Conservation (phyloP, 208 protist genomes). For the Leishmania arabica region DNA sequence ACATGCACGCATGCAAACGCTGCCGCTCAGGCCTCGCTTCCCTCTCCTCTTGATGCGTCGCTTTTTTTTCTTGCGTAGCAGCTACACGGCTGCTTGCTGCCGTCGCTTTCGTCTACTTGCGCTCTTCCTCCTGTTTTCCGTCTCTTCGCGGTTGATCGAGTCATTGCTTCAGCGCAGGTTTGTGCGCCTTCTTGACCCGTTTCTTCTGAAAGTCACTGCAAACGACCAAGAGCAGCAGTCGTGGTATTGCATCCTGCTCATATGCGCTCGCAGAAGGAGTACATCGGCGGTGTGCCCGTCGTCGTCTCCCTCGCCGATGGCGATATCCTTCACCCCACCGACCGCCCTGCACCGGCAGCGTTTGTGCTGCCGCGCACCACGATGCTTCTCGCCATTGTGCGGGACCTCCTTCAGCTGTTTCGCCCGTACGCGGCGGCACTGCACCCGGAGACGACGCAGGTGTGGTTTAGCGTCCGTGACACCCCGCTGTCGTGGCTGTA, state of each 20-base stretch:
- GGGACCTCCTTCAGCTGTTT: constrained; percentile 57
- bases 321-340: constrained; percentile 41
- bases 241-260: neutral
- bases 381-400: constrained; percentile 56
- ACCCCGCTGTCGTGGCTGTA: constrained; percentile 65
- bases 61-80: neutral
- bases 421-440: constrained; percentile 38
- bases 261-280: constrained; percentile 36
- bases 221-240: neutral
- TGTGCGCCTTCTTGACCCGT: neutral
- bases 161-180: neutral
- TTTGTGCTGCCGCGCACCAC: constrained; percentile 75
- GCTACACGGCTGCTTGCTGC: neutral
- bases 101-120: neutral
- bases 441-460: constrained; percentile 43
- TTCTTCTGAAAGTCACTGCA: neutral
- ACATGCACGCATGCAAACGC: neutral
- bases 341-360: constrained; percentile 42
- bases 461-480: constrained; percentile 59
- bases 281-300: constrained; percentile 56
- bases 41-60: neutral
- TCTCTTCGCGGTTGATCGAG: neutral
- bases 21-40: neutral
- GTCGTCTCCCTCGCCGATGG: constrained; percentile 64
- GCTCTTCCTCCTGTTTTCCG: neutral